Conservation (phyloP, 75 land plant genomes). For the Chamaecyparis obtusa region DNA sequence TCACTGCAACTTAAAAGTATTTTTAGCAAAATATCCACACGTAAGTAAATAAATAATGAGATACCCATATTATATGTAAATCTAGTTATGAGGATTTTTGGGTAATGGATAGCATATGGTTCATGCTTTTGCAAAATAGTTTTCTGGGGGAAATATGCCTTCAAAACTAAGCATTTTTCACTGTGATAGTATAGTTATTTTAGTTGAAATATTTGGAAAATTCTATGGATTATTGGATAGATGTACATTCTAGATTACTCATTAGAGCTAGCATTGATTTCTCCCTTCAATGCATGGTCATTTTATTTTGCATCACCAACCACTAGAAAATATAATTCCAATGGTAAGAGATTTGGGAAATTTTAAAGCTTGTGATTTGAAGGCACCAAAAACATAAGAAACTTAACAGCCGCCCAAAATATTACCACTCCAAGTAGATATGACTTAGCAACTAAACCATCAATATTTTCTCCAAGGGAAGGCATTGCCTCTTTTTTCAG, state of each 20-base stretch:
- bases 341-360: neutral
- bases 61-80: no score
- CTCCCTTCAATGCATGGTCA: constrained; percentile 66
- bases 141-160: no score
- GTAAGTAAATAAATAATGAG: no score
- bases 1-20: no score
- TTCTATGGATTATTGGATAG: no score
- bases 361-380: constrained; percentile 13
- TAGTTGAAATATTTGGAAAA: no score
- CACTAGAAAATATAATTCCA: constrained; percentile 14
- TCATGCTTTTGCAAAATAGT: no score
- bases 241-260: constrained; percentile 10
- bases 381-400: neutral
- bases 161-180: no score
- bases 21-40: no score
- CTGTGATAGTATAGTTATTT: no score
- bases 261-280: constrained; percentile 39
- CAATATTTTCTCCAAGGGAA: neutral
- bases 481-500: neutral
- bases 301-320: constrained; percentile 69
- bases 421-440: constrained; percentile 2
- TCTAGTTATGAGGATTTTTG: no score
- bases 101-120: no score
- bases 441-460: neutral
- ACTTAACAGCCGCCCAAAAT: neutral